A percentile compares a stretch with the other conserved stretches of the same genome.
These are phyloP conservation scores for Poteriospumella lacustris DNA, from an alignment of 108 stramenopile genomes.

Conservation along the genomic window DNA sequence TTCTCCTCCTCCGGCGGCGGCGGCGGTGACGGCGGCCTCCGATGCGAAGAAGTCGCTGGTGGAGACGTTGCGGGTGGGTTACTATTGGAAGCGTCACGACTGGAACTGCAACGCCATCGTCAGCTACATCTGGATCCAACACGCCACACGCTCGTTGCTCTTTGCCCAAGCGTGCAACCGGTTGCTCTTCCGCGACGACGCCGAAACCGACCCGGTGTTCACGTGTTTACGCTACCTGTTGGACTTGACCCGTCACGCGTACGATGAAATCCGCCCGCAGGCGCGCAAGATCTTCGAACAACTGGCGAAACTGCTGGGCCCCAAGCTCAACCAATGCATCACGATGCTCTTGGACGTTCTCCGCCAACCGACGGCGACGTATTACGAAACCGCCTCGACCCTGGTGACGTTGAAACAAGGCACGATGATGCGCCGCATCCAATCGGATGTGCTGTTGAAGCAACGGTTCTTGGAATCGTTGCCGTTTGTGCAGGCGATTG, in stretches of 20 bases:
- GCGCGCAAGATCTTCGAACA: background rate
- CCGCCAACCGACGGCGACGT: background rate
- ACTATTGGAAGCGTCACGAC: too few species aligned
- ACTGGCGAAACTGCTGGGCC: background rate
- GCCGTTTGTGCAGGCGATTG: background rate
- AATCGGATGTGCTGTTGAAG: background rate
- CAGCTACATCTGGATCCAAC: too few species aligned
- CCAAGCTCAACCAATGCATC: too few species aligned
- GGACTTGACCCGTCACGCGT: background rate
- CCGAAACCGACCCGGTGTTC: too few species aligned
- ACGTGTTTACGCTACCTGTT: background rate
- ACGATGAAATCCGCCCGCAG: background rate
- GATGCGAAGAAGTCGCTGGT: too few species aligned
- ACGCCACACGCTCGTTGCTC: too few species aligned
- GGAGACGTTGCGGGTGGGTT: too few species aligned
- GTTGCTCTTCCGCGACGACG: too few species aligned
- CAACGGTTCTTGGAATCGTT: background rate
- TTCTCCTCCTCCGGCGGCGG: too few species aligned
- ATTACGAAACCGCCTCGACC: background rate
- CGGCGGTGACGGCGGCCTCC: too few species aligned
- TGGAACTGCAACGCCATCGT: too few species aligned
- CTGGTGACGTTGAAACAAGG: background rate
- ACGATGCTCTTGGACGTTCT: background rate
- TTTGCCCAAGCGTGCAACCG: too few species aligned
- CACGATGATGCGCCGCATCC: background rate